Conservation (phyloP, 805 yeast genomes). For the Yarrowia sp. region DNA sequence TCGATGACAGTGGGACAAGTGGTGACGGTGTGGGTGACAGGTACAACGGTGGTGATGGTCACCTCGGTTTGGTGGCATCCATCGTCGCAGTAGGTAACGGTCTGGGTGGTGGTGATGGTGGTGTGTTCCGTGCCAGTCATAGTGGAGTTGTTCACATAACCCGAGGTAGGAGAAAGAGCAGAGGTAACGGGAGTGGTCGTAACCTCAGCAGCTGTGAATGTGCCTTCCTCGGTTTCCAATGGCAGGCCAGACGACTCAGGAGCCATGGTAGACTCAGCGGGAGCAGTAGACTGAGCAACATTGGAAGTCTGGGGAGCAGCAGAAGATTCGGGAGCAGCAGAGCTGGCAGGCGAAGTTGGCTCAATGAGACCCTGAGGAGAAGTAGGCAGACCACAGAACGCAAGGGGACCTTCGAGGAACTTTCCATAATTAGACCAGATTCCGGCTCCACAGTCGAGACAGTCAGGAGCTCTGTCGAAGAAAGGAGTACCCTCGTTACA, state of each 20-base stretch:
- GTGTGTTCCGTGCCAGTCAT: background rate
- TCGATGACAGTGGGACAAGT: slow-evolving; percentile 4
- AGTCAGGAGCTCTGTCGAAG: background rate
- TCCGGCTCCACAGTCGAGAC: background rate
- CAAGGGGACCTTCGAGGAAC: background rate
- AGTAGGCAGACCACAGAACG: background rate
- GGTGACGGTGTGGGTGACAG: slow-evolving; percentile 7
- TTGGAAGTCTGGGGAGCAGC: background rate
- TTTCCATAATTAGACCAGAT: background rate
- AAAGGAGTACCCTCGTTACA: background rate
- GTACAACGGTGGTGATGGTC: slow-evolving; percentile 6
- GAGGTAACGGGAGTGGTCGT: background rate
- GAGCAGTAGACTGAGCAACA: background rate
- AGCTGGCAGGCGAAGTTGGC: background rate
- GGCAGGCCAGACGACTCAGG: no score
- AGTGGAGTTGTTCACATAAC: background rate
- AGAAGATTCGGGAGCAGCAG: background rate
- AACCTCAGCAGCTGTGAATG: background rate
- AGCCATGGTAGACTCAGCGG: background rate
- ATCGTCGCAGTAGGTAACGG: background rate
- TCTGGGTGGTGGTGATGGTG: slow-evolving; percentile 7
- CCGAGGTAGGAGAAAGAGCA: background rate
- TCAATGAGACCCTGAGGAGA: background rate
- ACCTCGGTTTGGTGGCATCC: background rate
- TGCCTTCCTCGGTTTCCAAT: no score